Base-by-base conservation (phyloP, 441 rosid genomes). In the Adansonia gregorii region DNA sequence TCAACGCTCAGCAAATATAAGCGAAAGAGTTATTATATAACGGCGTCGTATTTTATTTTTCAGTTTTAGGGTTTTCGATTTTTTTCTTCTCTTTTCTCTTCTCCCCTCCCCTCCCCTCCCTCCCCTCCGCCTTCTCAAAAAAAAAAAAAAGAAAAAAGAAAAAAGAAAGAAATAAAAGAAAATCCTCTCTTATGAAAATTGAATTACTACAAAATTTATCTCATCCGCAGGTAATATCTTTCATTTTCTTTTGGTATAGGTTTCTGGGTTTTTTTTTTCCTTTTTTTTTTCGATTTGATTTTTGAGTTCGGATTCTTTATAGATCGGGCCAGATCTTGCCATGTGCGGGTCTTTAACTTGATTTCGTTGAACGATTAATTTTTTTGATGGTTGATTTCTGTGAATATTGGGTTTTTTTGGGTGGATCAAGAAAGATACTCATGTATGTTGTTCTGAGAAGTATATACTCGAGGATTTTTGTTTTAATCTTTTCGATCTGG, bases 31-130 rank as follows among this genome's bases (percentile, higher is more conserved):
- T 24, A 1, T 11, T n/a, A 4, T 35, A 55, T 10, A 41, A 84
- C 89, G 89, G 76, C 86, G 87, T 78, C 88, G 79, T 78, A 63
- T 81, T 41, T 84, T 72, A 64, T 73, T 9, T 76, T 82, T 52
- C 41, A 2, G 83, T 78, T 85, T 78, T 88, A 85, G 90, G 93
- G 92, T 86, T 88, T 82, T 78, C 76, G 2, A 14, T 31, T 7
- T 14, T 14, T 10, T 12, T 20, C 6, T 12, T 9, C 24, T 12
- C 11, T 39, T 39, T 72, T 48, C 75, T 48, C 22, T 19, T 41
- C 17, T 49, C 39, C 11, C 31, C 20, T 19, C 51, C 15, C 9
- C 20, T 41, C 15, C 9, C 20, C 27, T 27, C 68, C 20, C 45
- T 27, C 54, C 35, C 72, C 52, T 24, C 74, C 52, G 24, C 46